Evolutionary conservation across 108 stramenopile species (phyloP), one percentile per base, ranked within the genome.

Genomic region (Parietichytrium sp.): DNA sequence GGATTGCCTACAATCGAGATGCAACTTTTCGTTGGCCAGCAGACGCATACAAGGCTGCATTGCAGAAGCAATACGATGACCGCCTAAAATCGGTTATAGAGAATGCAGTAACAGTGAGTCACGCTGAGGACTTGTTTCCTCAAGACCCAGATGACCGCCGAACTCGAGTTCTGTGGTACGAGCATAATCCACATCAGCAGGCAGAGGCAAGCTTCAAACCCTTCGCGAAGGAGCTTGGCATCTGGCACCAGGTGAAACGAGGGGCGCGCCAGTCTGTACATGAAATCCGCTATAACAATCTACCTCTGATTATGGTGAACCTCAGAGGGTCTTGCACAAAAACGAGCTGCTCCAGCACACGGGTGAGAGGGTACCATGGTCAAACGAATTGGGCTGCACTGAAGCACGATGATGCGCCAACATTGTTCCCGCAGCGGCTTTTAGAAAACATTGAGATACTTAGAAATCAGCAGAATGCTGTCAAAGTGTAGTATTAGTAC

Each of bases 241-340:
- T 91, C 15, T 91, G 90, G 90, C 90, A 91, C 85, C 89, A 91
- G 54, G 53, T 52, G 3, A 15, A 61, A n/a, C 84, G 88, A 18
- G 84, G 79, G 4, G n/a, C 42, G 0, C 51, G 86, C 45, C 27
- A 55, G 0, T 82, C 84, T 8, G 0, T 89, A 4, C 87, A 88
- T 61, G 79, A 83, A 47, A 80, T 83, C 54, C 27, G 79, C 47
- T 77, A 36, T 38, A 10, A 15, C 38, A 31, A 48, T 15, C 51
- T 54, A 18, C 38, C 72, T 15, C 23, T 84, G 4, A 23, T 80
- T 6, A 47, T 84, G 15, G 54, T 84, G 4, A 84, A 84, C 53
- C 36, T 33, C 23, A n/a, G n/a, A n/a, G n/a, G n/a, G n/a, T n/a
- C n/a, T n/a, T n/a, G n/a, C n/a, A n/a, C n/a, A n/a, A n/a, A n/a